Percentiles rank a stretch among this genome's conserved stretches.
Conservation (phyloP, 2,329 filamentous ascomycete genomes). For the Venturia carpophila region DNA sequence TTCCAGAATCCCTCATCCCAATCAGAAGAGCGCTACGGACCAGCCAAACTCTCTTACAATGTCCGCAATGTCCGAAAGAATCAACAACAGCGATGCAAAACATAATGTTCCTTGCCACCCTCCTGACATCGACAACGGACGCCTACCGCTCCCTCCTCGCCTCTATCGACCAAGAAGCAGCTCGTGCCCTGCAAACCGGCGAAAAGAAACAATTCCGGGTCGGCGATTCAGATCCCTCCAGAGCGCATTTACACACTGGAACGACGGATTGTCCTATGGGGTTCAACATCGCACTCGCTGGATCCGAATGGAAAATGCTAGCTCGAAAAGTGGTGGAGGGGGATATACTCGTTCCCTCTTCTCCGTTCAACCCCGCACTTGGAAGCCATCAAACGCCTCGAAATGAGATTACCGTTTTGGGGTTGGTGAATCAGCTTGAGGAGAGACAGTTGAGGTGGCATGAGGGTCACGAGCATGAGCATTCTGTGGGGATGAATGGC, state of each 20-base stretch:
- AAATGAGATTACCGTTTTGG: slow-evolving; percentile 28
- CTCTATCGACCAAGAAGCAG: slow-evolving; percentile 35
- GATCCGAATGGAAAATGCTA: slow-evolving; percentile 37
- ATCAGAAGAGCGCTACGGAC: slow-evolving; percentile 37
- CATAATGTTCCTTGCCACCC: slow-evolving; percentile 34
- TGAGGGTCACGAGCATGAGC: slow-evolving; percentile 19
- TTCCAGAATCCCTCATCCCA: slow-evolving; percentile 36
- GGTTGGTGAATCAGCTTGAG: slow-evolving; percentile 34
- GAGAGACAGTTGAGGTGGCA: slow-evolving; percentile 39
- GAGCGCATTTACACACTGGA: slow-evolving; percentile 37
- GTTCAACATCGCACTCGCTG: slow-evolving; percentile 38
- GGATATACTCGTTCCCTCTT: slow-evolving; percentile 34
- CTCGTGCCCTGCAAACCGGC: slow-evolving; percentile 26
- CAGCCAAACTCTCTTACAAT: slow-evolving; percentile 33
- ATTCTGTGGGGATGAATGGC: slow-evolving; percentile 9
- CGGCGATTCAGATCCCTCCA: slow-evolving; percentile 34
- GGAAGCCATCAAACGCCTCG: slow-evolving; percentile 17
- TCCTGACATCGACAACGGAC: slow-evolving; percentile 37
- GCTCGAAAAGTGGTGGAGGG: slow-evolving; percentile 39
- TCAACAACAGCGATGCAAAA: slow-evolving; percentile 40
- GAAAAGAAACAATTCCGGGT: slow-evolving; percentile 37
- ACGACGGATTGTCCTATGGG: slow-evolving; percentile 36
- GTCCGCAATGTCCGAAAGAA: slow-evolving; percentile 36
- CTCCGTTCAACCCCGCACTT: neutral
- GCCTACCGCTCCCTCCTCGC: slow-evolving; percentile 36